Percentiles rank a stretch among this genome's conserved stretches.
Evolutionary conservation across 176 grass and related monocot species (phyloP).

Genomic region (Phoenix roebelenii): DNA sequence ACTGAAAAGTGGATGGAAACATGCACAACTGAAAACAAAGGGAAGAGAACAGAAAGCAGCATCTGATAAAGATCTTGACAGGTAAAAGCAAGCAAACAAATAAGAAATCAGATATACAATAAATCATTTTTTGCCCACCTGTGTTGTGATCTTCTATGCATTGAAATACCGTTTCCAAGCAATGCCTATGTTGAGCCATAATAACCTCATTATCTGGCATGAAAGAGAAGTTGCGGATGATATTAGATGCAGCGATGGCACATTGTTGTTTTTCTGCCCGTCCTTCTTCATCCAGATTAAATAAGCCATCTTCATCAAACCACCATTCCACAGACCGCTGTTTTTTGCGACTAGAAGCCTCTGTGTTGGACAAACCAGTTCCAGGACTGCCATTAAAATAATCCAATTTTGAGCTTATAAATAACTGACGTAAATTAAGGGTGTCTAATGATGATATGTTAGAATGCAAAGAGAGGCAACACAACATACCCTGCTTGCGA

Average conservation of each 20-base stretch:
- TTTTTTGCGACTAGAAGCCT: conserved; percentile 36
- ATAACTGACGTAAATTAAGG: neutral
- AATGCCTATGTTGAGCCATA: conserved; percentile 97
- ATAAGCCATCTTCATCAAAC: conserved; percentile 90
- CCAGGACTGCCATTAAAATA: conserved; percentile 15
- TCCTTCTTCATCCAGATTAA: conserved; percentile 90
- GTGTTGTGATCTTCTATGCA: conserved; percentile 87
- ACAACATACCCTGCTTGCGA: conserved; percentile 20
- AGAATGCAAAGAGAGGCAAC: neutral
- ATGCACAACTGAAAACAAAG: too few relatives aligned
- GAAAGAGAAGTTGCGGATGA: conserved; percentile 98
- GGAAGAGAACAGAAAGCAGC: too few relatives aligned
- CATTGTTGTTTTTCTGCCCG: conserved; percentile 77
- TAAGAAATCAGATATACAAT: neutral
- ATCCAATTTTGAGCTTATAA: neutral
- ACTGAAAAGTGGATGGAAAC: too few relatives aligned
- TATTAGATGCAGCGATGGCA: conserved; percentile 88
- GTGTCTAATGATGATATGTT: conserved; percentile 21
- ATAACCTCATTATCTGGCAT: conserved; percentile 94
- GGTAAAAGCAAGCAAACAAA: too few relatives aligned
- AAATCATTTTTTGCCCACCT: conserved; percentile 33
- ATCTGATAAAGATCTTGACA: too few relatives aligned
- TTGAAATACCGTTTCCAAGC: conserved; percentile 93
- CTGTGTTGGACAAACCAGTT: conserved; percentile 41
- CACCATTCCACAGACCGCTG: conserved; percentile 52